Evolutionary conservation across 2,329 filamentous ascomycete genomes (phyloP).

Genomic region (Nectriaceae sp.): DNA sequence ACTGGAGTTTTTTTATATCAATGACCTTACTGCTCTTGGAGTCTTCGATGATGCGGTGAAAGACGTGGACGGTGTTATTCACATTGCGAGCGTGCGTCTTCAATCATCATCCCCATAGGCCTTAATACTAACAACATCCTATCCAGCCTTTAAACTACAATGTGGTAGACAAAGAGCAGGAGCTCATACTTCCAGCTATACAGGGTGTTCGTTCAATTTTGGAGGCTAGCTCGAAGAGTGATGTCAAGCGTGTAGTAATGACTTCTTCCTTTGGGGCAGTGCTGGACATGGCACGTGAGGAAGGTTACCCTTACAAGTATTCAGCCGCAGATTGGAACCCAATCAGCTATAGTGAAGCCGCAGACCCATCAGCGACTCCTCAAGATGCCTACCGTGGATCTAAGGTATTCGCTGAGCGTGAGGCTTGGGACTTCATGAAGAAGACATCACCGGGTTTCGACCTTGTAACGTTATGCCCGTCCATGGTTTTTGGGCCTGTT

Average conservation of each 20-base stretch:
- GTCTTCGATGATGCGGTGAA: constrained; percentile 3
- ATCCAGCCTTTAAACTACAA: constrained; percentile 13
- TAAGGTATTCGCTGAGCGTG: constrained; percentile 9
- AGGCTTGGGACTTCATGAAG: constrained; percentile 9
- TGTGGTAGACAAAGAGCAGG: constrained; percentile 11
- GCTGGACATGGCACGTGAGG: constrained; percentile 7
- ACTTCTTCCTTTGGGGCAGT: constrained; percentile 12
- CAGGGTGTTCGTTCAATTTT: constrained; percentile 9
- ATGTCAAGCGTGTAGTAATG: constrained; percentile 7
- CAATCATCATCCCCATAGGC: background rate
- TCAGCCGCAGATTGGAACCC: constrained; percentile 15
- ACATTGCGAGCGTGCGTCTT: constrained; percentile 9
- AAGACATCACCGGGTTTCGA: constrained; percentile 9
- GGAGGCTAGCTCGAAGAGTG: constrained; percentile 3
- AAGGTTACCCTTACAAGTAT: constrained; percentile 6
- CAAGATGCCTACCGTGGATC: constrained; percentile 14
- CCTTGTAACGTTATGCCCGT: constrained; percentile 10
- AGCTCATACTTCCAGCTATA: constrained; percentile 9
- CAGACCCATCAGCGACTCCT: constrained; percentile 3
- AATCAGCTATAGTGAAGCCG: constrained; percentile 6
- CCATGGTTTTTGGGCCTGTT: constrained; percentile 12
- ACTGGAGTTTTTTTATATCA: constrained; percentile 10
- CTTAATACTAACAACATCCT: background rate
- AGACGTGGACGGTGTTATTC: constrained; percentile 7
- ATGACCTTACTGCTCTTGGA: constrained; percentile 4